Conservation (phyloP, 805 yeast genomes). For the Hanseniaspora lachancei region DNA sequence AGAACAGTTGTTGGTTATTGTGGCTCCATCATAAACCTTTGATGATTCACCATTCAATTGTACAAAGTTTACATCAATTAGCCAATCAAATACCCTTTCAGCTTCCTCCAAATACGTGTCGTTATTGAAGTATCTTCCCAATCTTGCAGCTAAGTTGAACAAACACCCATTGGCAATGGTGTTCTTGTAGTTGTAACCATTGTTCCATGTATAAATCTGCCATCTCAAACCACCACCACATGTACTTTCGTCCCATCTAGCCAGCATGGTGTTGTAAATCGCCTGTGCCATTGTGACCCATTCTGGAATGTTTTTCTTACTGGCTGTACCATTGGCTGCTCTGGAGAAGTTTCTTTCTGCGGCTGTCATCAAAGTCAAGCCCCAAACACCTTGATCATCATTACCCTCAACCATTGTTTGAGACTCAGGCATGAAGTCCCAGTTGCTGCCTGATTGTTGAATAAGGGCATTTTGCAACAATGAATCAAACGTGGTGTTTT, state of each 20-base stretch:
- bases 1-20: constrained; percentile 45
- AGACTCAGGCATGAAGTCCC: constrained; percentile 74
- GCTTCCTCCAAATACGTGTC: constrained; percentile 62
- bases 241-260: constrained; percentile 61
- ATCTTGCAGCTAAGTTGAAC: constrained; percentile 74
- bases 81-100: constrained; percentile 70
- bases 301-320: constrained; percentile 31
- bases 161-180: constrained; percentile 82
- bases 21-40: constrained; percentile 57
- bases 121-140: constrained; percentile 72
- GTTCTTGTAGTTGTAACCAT: constrained; percentile 88
- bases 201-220: constrained; percentile 92
- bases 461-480: constrained; percentile 42
- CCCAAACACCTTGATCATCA: constrained; percentile 98
- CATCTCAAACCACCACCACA: constrained; percentile 91
- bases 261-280: constrained; percentile 77
- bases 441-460: constrained; percentile 59
- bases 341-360: constrained; percentile 77
- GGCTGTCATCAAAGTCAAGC: constrained; percentile 80
- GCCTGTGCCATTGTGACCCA: constrained; percentile 85
- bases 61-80: constrained; percentile 40
- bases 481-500: constrained; percentile 49
- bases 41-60: constrained; percentile 24
- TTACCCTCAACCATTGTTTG: constrained; percentile 91
- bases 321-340: constrained; percentile 37